Conservation (phyloP, 2,329 filamentous ascomycete genomes). For the Didymella exigua region DNA sequence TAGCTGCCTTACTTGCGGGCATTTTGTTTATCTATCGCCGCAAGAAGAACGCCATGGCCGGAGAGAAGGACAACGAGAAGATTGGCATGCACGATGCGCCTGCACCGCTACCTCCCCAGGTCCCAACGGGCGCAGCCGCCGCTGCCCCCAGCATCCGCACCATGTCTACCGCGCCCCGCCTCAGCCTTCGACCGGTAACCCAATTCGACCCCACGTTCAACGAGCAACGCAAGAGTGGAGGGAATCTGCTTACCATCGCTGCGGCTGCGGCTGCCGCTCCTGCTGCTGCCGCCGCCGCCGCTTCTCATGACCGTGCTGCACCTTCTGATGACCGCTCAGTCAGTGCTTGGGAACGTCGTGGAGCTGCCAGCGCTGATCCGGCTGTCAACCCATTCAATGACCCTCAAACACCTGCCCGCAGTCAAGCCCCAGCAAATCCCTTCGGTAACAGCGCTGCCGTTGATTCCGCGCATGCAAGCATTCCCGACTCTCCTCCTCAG, state of each 20-base stretch:
- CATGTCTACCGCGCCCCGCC: constrained; percentile 69
- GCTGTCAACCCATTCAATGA: constrained; percentile 71
- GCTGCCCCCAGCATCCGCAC: constrained; percentile 51
- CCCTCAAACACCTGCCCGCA: constrained; percentile 21
- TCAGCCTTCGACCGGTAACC: constrained; percentile 84
- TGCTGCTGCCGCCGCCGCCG: constrained; percentile 28
- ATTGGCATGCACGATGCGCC: constrained; percentile 35
- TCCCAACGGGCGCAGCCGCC: constrained; percentile 19
- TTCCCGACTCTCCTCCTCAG: constrained; percentile 36
- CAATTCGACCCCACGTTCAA: constrained; percentile 76
- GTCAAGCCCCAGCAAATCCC: constrained; percentile 64
- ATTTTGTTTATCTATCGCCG: constrained; percentile 75
- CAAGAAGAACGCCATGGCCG: constrained; percentile 66
- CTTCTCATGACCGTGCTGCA: constrained; percentile 22
- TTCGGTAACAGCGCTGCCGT: constrained; percentile 48
- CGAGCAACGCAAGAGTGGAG: constrained; percentile 49
- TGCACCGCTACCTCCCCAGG: constrained; percentile 36
- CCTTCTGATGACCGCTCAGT: constrained; percentile 24
- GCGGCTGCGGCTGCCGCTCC: constrained; percentile 34
- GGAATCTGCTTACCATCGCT: constrained; percentile 42
- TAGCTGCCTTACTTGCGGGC: constrained; percentile 70
- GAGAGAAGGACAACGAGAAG: constrained; percentile 54
- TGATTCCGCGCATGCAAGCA: constrained; percentile 40
- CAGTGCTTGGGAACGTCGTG: constrained; percentile 50
- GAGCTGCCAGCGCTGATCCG: constrained; percentile 50